Conservation (phyloP, 2,329 filamentous ascomycete genomes). For the Hansfordia pulvinata region DNA sequence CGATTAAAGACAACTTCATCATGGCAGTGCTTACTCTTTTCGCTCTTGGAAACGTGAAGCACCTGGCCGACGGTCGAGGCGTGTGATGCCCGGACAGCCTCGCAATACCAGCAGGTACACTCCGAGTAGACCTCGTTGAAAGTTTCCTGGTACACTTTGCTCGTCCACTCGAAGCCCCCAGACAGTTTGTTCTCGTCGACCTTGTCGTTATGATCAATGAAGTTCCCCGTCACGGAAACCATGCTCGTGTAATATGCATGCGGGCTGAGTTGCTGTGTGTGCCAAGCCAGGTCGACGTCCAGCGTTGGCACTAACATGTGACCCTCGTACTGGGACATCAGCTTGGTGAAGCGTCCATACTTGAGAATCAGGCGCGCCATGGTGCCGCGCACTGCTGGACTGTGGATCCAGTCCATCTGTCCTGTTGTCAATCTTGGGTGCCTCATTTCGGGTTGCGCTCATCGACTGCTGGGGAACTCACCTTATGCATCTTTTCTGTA, state of each 20-base stretch:
- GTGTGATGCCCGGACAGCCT: constrained; percentile 48
- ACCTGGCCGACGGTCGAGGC: constrained; percentile 29
- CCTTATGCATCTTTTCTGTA: constrained; percentile 56
- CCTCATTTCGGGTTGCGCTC: not conserved
- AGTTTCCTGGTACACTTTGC: constrained; percentile 50
- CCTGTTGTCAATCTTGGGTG: not conserved
- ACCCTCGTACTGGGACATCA: constrained; percentile 35
- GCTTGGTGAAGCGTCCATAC: constrained; percentile 47
- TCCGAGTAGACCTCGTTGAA: constrained; percentile 58
- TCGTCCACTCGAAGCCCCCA: constrained; percentile 58
- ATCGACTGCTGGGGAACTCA: constrained; percentile 5
- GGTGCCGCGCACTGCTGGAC: constrained; percentile 47
- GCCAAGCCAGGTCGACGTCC: constrained; percentile 66
- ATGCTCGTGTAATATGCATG: constrained; percentile 47
- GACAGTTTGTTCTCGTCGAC: constrained; percentile 55
- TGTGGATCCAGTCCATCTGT: constrained; percentile 63
- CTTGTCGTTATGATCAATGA: constrained; percentile 78
- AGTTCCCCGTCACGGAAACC: constrained; percentile 29
- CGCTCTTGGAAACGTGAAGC: constrained; percentile 29
- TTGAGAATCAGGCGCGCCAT: constrained; percentile 52
- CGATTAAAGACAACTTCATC: not conserved
- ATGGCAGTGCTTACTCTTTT: constrained; percentile 23
- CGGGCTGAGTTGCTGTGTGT: constrained; percentile 65
- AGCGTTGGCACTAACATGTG: constrained; percentile 53
- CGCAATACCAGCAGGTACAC: constrained; percentile 78